Percentiles rank a stretch among this genome's conserved stretches.
phyloP scores from a whole-genome alignment of 345 rosid genomes.

The Eucalyptus pauciflora region DNA sequence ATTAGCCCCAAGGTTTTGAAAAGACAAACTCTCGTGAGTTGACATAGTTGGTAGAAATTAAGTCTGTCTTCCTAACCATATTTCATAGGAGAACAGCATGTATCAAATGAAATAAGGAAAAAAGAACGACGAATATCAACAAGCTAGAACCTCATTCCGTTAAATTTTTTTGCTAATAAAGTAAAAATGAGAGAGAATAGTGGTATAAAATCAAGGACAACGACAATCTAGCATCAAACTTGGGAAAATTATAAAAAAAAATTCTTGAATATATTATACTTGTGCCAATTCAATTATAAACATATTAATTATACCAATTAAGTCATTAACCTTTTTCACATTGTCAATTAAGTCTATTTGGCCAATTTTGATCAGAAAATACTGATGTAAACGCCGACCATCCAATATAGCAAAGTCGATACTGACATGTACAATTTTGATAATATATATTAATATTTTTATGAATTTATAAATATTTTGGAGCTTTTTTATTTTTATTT shows the following conservation, averaged over 20 bases:
- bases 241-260: not conserved
- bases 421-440: accelerated
- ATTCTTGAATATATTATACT: accelerated
- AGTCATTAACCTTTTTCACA: accelerated
- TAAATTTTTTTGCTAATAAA: not conserved
- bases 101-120: not conserved
- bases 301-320: accelerated
- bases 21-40: not conserved
- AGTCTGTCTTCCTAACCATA: not conserved
- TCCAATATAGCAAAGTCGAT: not conserved
- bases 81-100: not conserved
- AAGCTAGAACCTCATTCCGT: not conserved
- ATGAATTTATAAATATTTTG: no score
- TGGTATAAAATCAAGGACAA: not conserved
- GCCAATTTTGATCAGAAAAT: accelerated
- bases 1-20: not conserved
- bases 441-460: no score
- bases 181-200: not conserved
- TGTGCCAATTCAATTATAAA: accelerated
- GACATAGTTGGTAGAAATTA: not conserved
- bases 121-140: not conserved
- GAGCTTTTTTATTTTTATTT: no score
- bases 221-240: not conserved
- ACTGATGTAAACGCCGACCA: accelerated
- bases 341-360: no score